phyloP scores from a whole-genome alignment of 805 yeast genomes.

The Suhomyces pyralidae region DNA sequence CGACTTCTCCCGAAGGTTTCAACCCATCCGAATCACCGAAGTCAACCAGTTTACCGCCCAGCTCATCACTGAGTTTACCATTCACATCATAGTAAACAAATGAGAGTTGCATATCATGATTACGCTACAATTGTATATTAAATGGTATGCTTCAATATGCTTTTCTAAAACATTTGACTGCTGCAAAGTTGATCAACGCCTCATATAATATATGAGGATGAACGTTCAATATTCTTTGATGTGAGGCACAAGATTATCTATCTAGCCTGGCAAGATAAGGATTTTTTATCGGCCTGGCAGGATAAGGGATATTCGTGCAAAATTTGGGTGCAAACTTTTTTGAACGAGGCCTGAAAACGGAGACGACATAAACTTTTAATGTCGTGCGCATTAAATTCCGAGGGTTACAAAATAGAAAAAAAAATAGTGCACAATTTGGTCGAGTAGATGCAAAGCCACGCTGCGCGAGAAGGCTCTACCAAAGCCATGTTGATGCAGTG shows the following conservation, averaged over 20 bases:
- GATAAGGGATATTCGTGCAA: neutral
- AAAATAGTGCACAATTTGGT: no score
- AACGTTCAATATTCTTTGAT: no score
- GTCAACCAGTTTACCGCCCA: neutral
- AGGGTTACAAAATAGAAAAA: no score
- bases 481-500: neutral
- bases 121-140: neutral
- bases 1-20: neutral
- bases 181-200: neutral
- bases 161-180: neutral
- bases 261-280: no score
- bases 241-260: neutral
- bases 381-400: no score
- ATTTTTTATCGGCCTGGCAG: neutral
- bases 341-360: neutral
- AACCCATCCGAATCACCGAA: neutral
- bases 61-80: neutral
- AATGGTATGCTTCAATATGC: neutral
- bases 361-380: neutral
- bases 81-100: neutral
- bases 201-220: neutral
- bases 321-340: no score
- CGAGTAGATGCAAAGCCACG: neutral
- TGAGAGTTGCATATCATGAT: neutral
- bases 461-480: neutral